Evolutionary conservation across 805 yeast genomes (phyloP).

Genomic region (Myxozyma neglecta): DNA sequence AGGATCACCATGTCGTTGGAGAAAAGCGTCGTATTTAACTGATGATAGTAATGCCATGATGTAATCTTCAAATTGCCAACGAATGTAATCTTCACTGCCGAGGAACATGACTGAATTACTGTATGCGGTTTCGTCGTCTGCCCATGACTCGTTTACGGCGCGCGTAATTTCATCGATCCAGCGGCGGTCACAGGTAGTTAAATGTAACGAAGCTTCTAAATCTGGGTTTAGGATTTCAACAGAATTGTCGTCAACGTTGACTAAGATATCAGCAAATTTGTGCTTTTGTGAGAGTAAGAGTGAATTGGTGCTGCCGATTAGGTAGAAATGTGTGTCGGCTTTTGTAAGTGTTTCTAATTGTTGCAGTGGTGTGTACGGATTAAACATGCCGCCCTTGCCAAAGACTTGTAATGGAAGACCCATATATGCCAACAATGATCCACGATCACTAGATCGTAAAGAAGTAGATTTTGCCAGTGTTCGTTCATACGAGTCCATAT

Average conservation of each 20-base stretch:
- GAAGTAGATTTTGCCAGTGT: constrained; percentile 60
- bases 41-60: constrained; percentile 71
- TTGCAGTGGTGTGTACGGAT: constrained; percentile 92
- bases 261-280: constrained; percentile 65
- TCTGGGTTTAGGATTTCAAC: constrained; percentile 50
- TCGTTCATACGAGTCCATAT: constrained; percentile 54
- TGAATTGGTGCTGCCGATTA: constrained; percentile 87
- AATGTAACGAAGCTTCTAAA: constrained; percentile 48
- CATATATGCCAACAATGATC: constrained; percentile 71
- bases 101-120: constrained; percentile 51
- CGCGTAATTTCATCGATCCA: constrained; percentile 64
- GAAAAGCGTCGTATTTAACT: constrained; percentile 65
- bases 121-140: constrained; percentile 40
- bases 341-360: constrained; percentile 73
- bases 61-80: constrained; percentile 89
- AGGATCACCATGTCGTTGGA: constrained; percentile 43
- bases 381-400: constrained; percentile 82
- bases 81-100: constrained; percentile 84
- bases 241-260: constrained; percentile 49
- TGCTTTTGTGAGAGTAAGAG: constrained; percentile 65
- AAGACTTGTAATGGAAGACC: constrained; percentile 88
- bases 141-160: constrained; percentile 52
- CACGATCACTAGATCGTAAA: constrained; percentile 73
- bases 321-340: constrained; percentile 58
- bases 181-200: constrained; percentile 64